phyloP scores from a whole-genome alignment of 805 yeast species.

The Candida tallmaniae region DNA sequence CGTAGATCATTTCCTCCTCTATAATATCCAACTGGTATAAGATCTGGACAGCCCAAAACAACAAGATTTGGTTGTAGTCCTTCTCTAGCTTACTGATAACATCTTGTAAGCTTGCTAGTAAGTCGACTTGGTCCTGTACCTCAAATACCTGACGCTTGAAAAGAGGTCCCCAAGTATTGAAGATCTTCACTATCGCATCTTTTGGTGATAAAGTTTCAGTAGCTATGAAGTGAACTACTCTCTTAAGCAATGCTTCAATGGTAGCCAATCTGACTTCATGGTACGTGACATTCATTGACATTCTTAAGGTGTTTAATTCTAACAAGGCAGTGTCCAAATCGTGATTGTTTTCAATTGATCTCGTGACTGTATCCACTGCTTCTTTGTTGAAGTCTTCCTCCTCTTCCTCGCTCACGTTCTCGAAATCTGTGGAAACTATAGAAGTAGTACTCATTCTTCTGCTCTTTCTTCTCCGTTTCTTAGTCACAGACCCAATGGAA shows the following conservation, averaged over 20 bases:
- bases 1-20: slow-evolving; percentile 72
- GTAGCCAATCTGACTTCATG: slow-evolving; percentile 89
- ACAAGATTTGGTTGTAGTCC: slow-evolving; percentile 45
- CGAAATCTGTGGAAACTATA: slow-evolving; percentile 45
- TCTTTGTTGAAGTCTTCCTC: slow-evolving; percentile 82
- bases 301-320: slow-evolving; percentile 89
- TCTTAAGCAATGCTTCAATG: slow-evolving; percentile 59
- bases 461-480: slow-evolving; percentile 31
- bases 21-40: slow-evolving; percentile 79
- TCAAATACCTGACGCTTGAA: slow-evolving; percentile 85
- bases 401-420: slow-evolving; percentile 23
- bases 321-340: slow-evolving; percentile 88
- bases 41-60: slow-evolving; percentile 50
- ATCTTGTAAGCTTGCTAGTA: slow-evolving; percentile 50
- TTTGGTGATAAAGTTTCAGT: slow-evolving; percentile 75
- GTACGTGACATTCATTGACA: slow-evolving; percentile 96
- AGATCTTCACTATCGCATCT: slow-evolving; percentile 72
- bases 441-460: slow-evolving; percentile 36
- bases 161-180: slow-evolving; percentile 76
- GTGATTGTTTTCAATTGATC: slow-evolving; percentile 91
- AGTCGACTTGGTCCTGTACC: slow-evolving; percentile 69
- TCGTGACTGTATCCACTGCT: slow-evolving; percentile 88
- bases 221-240: slow-evolving; percentile 68
- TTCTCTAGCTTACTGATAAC: slow-evolving; percentile 30
- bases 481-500: slow-evolving; percentile 50